Percentiles rank a stretch among this genome's conserved stretches.
These are phyloP conservation scores for Penicillium desertorum DNA, from an alignment of 495 filamentous ascomycete genomes.

Conservation along the genomic window DNA sequence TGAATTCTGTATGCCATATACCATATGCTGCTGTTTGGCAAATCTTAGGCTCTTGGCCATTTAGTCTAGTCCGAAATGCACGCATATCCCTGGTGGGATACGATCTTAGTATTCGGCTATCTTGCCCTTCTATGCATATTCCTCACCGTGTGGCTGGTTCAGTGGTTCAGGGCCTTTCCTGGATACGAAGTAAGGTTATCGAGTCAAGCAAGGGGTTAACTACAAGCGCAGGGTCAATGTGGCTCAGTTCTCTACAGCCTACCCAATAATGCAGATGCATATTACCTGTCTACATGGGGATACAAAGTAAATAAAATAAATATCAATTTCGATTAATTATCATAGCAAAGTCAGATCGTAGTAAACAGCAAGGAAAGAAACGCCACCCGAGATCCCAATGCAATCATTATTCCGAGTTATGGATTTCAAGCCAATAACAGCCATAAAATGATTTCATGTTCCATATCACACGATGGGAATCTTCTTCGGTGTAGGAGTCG, in stretches of 20 bases:
- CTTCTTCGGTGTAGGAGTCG: constrained; percentile 51
- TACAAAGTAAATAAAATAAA: neutral
- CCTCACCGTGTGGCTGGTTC: neutral
- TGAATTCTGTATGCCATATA: neutral
- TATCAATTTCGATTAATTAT: constrained; percentile 1
- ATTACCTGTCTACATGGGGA: constrained; percentile 3
- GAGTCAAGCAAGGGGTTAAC: constrained; percentile 6
- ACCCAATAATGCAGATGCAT: constrained; percentile 3
- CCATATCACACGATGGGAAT: constrained; percentile 55
- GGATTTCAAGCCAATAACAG: neutral
- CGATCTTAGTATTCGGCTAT: neutral
- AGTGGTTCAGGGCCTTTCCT: neutral
- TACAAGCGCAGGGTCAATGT: constrained; percentile 1
- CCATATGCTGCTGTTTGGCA: neutral
- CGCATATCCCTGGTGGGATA: neutral
- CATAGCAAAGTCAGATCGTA: neutral
- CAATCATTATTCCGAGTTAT: neutral
- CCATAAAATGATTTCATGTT: neutral
- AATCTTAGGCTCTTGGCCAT: neutral
- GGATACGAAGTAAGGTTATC: neutral
- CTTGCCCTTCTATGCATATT: neutral
- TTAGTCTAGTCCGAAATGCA: constrained; percentile 2
- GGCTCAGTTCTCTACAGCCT: neutral
- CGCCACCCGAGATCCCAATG: constrained; percentile 5
- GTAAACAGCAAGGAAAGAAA: neutral